Conservation (phyloP, 176 grass and related monocot genomes). For the Musa troglodytarum region DNA sequence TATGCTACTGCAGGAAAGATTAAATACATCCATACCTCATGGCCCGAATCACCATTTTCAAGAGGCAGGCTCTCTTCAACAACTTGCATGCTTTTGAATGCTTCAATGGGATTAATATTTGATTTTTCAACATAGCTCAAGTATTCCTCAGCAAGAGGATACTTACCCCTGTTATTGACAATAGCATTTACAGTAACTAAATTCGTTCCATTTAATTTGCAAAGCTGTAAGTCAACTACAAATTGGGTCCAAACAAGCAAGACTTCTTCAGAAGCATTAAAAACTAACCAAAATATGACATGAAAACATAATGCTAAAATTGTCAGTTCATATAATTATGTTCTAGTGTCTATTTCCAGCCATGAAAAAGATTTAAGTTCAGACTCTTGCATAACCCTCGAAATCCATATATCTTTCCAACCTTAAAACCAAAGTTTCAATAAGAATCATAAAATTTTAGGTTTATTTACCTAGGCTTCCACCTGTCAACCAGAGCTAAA, state of each 20-base stretch:
- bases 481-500: neutral
- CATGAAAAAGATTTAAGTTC: neutral
- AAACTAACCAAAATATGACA: neutral
- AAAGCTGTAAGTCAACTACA: neutral
- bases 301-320: neutral
- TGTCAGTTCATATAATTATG: neutral
- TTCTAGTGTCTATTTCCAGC: neutral
- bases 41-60: slow-evolving; percentile 57
- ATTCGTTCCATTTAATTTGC: neutral
- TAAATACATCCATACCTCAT: slow-evolving; percentile 34
- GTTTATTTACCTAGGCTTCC: too few relatives aligned
- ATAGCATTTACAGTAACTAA: neutral
- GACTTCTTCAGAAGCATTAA: too few relatives aligned
- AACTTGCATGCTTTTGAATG: slow-evolving; percentile 83
- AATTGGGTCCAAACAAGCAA: neutral
- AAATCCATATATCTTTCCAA: too few relatives aligned
- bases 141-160: slow-evolving; percentile 70
- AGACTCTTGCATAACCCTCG: neutral
- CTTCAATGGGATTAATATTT: slow-evolving; percentile 62
- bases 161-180: slow-evolving; percentile 39
- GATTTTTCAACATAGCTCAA: slow-evolving; percentile 59
- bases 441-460: too few relatives aligned
- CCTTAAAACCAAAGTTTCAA: too few relatives aligned
- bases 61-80: slow-evolving; percentile 47
- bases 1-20: neutral